A percentile compares a stretch with the other conserved stretches of the same genome.
Evolutionary conservation across 1,284 basidiomycete genomes (phyloP).

Genomic region (Rhodotorula sp.): DNA sequence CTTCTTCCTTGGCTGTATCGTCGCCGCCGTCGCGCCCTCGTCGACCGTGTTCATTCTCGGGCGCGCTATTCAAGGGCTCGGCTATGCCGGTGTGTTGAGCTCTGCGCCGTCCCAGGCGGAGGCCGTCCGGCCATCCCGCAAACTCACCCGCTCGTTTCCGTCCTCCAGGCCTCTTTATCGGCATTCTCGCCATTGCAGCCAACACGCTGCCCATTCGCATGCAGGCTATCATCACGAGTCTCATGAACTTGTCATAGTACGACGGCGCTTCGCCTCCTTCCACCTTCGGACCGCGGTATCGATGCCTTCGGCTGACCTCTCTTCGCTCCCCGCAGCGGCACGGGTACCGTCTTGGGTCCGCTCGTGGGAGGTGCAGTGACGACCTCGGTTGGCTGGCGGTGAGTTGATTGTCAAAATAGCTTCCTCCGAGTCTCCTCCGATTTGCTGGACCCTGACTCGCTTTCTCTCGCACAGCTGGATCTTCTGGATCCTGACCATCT

Average conservation of each 20-base stretch:
- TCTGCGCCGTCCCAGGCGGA: not conserved
- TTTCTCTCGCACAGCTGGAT: constrained; percentile 8
- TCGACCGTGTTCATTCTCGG: constrained; percentile 46
- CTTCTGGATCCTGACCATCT: constrained; percentile 18
- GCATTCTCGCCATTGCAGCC: constrained; percentile 23
- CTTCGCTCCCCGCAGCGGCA: not conserved
- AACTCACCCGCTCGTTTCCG: no score
- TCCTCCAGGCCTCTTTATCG: constrained; percentile 12
- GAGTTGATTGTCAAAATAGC: not conserved
- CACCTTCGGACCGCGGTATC: no score
- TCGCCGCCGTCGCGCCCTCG: constrained; percentile 44
- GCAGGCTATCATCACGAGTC: constrained; percentile 23
- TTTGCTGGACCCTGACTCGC: not conserved
- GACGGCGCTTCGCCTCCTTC: not conserved
- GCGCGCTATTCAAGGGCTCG: constrained; percentile 36
- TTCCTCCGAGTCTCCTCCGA: not conserved
- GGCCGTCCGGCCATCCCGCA: not conserved
- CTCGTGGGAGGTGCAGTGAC: constrained; percentile 24
- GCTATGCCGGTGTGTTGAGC: constrained; percentile 18
- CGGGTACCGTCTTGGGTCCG: constrained; percentile 20
- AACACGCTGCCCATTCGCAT: constrained; percentile 20
- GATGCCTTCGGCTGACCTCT: not conserved
- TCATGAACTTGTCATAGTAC: constrained; percentile 26
- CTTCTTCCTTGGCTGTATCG: constrained; percentile 45
- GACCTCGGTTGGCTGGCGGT: constrained; percentile 15